Base-by-base conservation (phyloP, 768 basidiomycete genomes). In the Xanthoconium purpureum region DNA sequence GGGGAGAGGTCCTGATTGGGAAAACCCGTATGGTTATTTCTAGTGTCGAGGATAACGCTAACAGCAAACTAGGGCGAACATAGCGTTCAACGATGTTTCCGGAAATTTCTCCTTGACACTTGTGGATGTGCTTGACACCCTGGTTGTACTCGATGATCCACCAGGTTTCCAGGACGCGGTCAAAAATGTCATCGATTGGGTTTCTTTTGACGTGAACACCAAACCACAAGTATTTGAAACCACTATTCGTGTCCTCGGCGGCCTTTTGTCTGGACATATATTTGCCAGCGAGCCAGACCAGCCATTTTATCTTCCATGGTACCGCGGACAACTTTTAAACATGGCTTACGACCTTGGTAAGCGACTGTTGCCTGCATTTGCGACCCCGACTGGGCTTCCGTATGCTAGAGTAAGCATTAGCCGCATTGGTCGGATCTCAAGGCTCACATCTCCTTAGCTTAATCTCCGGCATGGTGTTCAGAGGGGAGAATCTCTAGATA, bases 161-260 rank as follows among this genome's bases (percentile, higher is more conserved):
- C 66, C 75, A 49, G 90, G 87, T 7, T 98, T 97, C 65, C 88
- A 91, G 64, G 76, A 76, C n/a, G 94, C 92, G 4, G 87, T 98
- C 50, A 83, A 82, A 56, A 84, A 89, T 59, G 83, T 94, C 52
- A 88, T 96, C 49, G 73, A 84, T 51, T 85, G 83, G 80, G 90
- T 97, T 38, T 87, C 87, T 1, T 98, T 97, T 70, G 91, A 98
- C 67, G 88, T 94, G 55, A 87, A 98, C 72, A 93, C 92, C 40
- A 92, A 86, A 71, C 94, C 97, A n/a, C 96, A 99, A 78, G 89
- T 98, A 5, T 99, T 99, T 66, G 96, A 99, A 75, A 91, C 91
- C 11, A 98, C 92, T 1, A 98, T 98, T 53, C 85, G 95, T 29
- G 92, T 94, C 7, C 76, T 99, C 10, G 97, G 97, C 4, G 93